phyloP scores from a whole-genome alignment of 2,329 filamentous ascomycete species.

The Fusarium torreyae region DNA sequence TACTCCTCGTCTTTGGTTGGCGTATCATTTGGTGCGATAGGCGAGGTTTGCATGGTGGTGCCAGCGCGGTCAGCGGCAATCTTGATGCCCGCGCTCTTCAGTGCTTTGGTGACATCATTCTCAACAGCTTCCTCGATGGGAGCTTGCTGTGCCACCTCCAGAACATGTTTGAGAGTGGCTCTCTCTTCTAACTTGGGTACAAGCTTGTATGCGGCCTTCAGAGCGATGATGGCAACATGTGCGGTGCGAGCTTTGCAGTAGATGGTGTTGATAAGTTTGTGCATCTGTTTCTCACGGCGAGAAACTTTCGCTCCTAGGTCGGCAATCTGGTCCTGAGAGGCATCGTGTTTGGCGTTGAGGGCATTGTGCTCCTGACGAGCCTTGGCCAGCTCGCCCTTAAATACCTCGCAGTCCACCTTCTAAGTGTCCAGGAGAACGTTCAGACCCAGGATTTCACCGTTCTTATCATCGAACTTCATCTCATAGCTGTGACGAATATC shows the following conservation, averaged over 20 bases:
- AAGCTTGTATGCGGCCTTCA: slow-evolving; percentile 21
- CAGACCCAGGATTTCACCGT: not conserved
- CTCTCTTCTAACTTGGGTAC: slow-evolving; percentile 5
- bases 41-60: not conserved
- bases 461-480: slow-evolving; percentile 1
- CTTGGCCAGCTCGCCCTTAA: not conserved
- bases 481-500: not conserved
- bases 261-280: slow-evolving; percentile 15
- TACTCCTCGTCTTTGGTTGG: not conserved
- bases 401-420: slow-evolving; percentile 4
- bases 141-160: not conserved
- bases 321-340: not conserved
- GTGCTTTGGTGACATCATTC: slow-evolving; percentile 1
- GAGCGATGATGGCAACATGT: slow-evolving; percentile 8
- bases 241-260: slow-evolving; percentile 3
- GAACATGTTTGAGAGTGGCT: not conserved
- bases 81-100: slow-evolving; percentile 1
- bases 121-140: not conserved
- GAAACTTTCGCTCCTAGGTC: not conserved
- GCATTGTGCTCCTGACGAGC: not conserved
- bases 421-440: not conserved
- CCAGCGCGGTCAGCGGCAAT: not conserved
- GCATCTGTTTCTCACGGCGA: not conserved
- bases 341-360: not conserved
- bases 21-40: not conserved